Conservation (phyloP, 2,329 filamentous ascomycete genomes). For the Grosmannia serpens region DNA sequence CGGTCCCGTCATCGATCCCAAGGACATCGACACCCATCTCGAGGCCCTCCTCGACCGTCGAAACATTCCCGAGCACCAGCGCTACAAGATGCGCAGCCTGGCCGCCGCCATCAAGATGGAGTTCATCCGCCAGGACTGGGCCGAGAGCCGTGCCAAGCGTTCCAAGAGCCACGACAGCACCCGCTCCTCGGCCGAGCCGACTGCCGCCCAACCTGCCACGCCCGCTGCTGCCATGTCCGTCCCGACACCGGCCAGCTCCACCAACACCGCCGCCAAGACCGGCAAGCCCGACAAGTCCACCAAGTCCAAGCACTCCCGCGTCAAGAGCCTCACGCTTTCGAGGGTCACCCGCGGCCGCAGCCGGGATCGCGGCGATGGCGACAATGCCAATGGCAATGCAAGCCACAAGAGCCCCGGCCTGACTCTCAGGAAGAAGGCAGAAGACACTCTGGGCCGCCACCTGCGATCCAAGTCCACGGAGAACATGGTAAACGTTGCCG, state of each 20-base stretch:
- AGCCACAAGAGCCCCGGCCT: constrained; percentile 49
- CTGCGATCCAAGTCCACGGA: constrained; percentile 64
- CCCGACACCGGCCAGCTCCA: too few species aligned
- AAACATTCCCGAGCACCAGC: constrained; percentile 88
- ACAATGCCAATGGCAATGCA: neutral
- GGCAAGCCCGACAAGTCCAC: constrained; percentile 14
- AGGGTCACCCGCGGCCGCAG: constrained; percentile 31
- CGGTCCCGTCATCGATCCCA: constrained; percentile 40
- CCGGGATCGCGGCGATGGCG: neutral
- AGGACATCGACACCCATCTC: constrained; percentile 44
- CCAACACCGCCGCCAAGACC: neutral
- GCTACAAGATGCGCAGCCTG: constrained; percentile 87
- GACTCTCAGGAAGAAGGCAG: constrained; percentile 59
- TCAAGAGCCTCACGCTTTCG: constrained; percentile 68
- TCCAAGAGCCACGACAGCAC: constrained; percentile 29
- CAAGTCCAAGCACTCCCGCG: constrained; percentile 50
- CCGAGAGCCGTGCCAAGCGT: constrained; percentile 44
- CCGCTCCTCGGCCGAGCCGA: constrained; percentile 15
- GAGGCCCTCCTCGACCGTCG: constrained; percentile 65
- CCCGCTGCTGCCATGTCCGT: too few species aligned
- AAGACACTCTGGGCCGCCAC: constrained; percentile 49
- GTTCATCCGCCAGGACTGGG: constrained; percentile 83
- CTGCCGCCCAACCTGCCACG: too few species aligned
- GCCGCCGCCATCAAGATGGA: constrained; percentile 88
- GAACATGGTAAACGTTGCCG: constrained; percentile 38